Evolutionary conservation across 371 early-diverging fungal genomes (phyloP), one percentile per base, ranked within the genome.

Genomic region (Syncephalastrum contaminatum): DNA sequence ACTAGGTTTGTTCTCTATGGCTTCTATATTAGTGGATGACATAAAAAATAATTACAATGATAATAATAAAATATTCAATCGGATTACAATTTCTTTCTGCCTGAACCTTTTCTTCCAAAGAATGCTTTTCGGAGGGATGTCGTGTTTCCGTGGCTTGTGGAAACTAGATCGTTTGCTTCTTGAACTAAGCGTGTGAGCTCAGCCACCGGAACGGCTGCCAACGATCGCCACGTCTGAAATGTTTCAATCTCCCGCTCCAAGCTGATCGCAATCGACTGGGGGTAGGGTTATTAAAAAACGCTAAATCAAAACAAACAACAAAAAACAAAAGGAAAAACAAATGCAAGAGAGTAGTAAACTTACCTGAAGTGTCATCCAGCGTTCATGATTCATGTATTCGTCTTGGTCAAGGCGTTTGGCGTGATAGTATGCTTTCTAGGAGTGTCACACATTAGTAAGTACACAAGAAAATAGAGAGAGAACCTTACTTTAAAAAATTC

Each of bases 201-300:
- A 46, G 52, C 56, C 3, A 66, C 53, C 3, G 74, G 74, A 4
- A 73, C 58, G 0, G 59, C 56, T 10, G 59, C 48, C 4, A 62
- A 3, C 1, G 69, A 48, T 53, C 67, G 54, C 72, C 75, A 71
- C 4, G 65, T 63, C 40, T 75, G 63, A 44, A 75, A 71, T 7
- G 47, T 30, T n/a, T 75, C 55, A 0, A 71, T 51, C 52, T 75
- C 72, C 20, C 63, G 60, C 21, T 61, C 58, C 18, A 75, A 64
- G 14, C 24, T 30, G 7, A 30, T 30, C 36, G 36, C 36, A 10
- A 30, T 30, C 36, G 36, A 30, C 36, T 30, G 36, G 36, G 36
- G 36, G 36, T 30, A 10, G 36, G 36, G 36, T 30, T 25, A 25
- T 25, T 10, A 30, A 30, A 30, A 30, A 30, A 30, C 36, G 36